Conservation (phyloP, 306 rosid species). For the Prosopis cineraria region DNA sequence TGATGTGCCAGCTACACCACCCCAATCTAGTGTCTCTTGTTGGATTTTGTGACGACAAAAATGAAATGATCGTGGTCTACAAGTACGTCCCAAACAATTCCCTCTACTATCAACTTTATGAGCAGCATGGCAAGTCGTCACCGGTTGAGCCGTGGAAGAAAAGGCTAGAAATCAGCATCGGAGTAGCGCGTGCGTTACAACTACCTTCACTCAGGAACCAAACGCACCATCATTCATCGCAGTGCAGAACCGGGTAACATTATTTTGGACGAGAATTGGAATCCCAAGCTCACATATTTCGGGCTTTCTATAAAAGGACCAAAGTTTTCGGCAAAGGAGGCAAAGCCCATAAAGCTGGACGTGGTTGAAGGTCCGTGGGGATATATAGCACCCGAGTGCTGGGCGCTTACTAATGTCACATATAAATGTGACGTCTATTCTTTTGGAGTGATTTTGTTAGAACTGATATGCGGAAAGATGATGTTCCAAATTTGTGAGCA, state of each 20-base stretch:
- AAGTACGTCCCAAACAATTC: not conserved
- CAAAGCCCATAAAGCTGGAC: not conserved
- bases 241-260: not conserved
- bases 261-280: not conserved
- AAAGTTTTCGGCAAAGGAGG: not conserved
- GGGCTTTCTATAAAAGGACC: not conserved
- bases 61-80: not conserved
- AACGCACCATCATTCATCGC: conserved; percentile 9
- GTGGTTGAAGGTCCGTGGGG: not conserved
- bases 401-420: too few species aligned
- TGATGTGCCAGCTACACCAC: not conserved
- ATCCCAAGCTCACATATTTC: not conserved
- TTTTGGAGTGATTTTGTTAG: conserved; percentile 27
- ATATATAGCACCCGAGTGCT: not conserved
- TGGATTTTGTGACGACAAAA: not conserved
- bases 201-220: conserved; percentile 38
- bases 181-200: conserved; percentile 15
- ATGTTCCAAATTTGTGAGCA: too few species aligned
- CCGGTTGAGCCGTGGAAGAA: too few species aligned
- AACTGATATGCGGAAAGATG: not conserved
- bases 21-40: not conserved
- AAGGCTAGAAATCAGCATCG: not conserved
- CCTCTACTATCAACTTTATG: not conserved
- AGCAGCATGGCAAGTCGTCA: too few species aligned
- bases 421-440: not conserved